Base-by-base conservation (phyloP, 106 monocot genomes). In the Ottelia alismoides region DNA sequence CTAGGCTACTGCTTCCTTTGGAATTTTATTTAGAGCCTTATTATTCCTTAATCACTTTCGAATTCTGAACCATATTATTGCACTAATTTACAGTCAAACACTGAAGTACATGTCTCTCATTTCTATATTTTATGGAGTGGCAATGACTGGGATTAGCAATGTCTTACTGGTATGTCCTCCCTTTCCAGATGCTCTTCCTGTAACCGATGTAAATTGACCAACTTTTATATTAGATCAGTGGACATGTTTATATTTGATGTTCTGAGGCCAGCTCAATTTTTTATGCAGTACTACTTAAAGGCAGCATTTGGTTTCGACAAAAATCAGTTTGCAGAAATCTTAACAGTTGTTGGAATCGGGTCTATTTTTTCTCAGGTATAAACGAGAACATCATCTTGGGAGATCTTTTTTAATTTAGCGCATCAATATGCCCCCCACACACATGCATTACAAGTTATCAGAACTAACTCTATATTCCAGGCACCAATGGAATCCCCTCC, bases 331-430 rank as follows among this genome's bases (percentile, higher is more conserved):
- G 78, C 88, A 32, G 83, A 83, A 70, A 76, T 88, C 57, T 71
- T 82, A 26, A 76, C 79, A 64, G 49, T 88, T 60, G 88, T 88
- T 28, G 76, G 76, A 47, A 61, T 83, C 46, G 83, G 88, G 25
- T 79, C 83, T 24, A 83, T 83, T 48, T 83, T 88, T 67, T 88
- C 88, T 62, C 88, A 88, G 82, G 88, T 80, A 18, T 35, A 27
- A 12, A 27, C 10, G 6, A 7, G 16, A 43, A 43, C 40, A 43
- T 43, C 16, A 43, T 43, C n/a, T n/a, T n/a, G n/a, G n/a, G n/a
- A n/a, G n/a, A n/a, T n/a, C n/a, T n/a, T n/a, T n/a, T n/a, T n/a
- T n/a, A n/a, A n/a, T n/a, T n/a, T n/a, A n/a, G n/a, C n/a, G n/a
- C n/a, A n/a, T n/a, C n/a, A n/a, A n/a, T n/a, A n/a, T n/a, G n/a